phyloP scores from a whole-genome alignment of 148 eudicot genomes.

The Vaccinium macrocarpon region DNA sequence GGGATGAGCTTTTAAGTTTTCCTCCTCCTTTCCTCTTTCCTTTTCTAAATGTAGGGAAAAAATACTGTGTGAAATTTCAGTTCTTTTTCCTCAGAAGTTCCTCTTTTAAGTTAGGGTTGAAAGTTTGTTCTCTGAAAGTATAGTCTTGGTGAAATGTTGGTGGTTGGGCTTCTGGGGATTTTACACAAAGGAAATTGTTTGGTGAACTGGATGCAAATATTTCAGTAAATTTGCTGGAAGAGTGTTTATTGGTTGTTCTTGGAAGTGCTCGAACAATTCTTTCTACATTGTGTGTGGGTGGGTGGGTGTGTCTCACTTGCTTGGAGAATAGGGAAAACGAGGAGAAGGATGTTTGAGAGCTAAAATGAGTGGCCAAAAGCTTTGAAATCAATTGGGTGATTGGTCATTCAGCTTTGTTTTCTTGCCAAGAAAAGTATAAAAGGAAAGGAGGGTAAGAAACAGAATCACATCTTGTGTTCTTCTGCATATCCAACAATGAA shows the following conservation, averaged over 20 bases:
- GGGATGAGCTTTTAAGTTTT: neutral
- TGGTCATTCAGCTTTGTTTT: conserved; percentile 10
- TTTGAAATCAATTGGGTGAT: neutral
- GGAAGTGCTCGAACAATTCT: neutral
- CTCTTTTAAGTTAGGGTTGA: conserved; percentile 1
- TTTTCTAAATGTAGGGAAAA: neutral
- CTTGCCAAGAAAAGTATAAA: neutral
- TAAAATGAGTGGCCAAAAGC: conserved; percentile 1
- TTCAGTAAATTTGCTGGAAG: neutral
- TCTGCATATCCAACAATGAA: neutral
- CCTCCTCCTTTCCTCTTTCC: neutral
- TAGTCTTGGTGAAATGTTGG: neutral
- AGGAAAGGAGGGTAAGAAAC: neutral
- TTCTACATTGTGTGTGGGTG: neutral
- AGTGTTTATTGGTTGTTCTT: neutral
- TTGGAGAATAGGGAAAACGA: neutral
- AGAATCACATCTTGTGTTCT: neutral
- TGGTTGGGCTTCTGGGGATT: neutral
- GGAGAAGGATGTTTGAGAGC: conserved; percentile 15
- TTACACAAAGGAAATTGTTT: neutral
- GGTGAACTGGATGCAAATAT: neutral
- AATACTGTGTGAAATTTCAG: neutral
- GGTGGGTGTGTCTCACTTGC: neutral
- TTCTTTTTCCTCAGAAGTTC: neutral
- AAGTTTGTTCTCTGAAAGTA: neutral